Base-by-base conservation (phyloP, 1,284 basidiomycete genomes). In the Salmacisia buchloeana region DNA sequence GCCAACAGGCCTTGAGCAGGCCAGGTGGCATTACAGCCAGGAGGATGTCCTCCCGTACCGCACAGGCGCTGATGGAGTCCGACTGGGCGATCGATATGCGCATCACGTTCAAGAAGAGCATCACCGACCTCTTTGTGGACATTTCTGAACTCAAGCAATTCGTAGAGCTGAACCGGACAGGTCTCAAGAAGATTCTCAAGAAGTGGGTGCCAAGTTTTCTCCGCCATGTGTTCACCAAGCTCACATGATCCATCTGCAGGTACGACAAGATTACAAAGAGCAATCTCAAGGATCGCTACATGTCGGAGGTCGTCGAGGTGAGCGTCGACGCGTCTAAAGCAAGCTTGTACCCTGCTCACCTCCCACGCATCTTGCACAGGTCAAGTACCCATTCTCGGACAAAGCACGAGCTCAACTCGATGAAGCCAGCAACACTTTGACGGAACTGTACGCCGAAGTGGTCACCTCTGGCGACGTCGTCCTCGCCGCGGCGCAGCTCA, bases 171-270 rank as follows among this genome's bases (percentile, higher is more conserved):
- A 98, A 98, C 81, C 85, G 91, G 76, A 91, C 91, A 0, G 96
- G 94, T 0, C 92, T 97, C 82, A 87, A 92, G 73, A 97, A 98
- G 84, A 94, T 97, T 41, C 80, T 97, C 74, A 98, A 98, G 81
- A 97, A 97, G 89, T 92, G 78, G 65, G 86, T 79, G 6, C 3
- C 64, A 1, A 21, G 10, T 43, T 7, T 15, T 7, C 35, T 38
- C 35, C 29, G 18, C 7, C 45, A 36, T 46, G 6, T 39, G 12
- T 13, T 12, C 56, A 41, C 36, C 27, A 29, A 29, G 21, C 27
- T 34, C n/a, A 39, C 6, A 27, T 34, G 15, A 27, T 9, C 21
- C n/a, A 43, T 18, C 33, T 54, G 18, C 49, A 54, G 49, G 77
- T 97, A 96, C 77, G 94, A 97, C 85, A 97, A 97, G 81, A 91